Evolutionary conservation across 768 basidiomycete species (phyloP).

Genomic region (Phaffia australis): DNA sequence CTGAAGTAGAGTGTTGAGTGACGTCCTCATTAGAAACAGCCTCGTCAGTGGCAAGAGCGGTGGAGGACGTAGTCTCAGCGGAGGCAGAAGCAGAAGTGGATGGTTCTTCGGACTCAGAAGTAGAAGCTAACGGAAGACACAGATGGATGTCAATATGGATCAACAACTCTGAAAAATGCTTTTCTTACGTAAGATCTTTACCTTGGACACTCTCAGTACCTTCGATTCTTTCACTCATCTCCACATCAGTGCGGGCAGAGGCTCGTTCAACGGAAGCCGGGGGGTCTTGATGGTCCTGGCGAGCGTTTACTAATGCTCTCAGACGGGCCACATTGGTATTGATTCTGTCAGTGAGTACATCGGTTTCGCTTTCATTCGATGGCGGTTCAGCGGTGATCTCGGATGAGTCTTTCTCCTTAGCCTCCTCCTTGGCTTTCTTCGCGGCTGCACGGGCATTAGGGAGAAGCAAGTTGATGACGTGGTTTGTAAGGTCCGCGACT

Average conservation of each 20-base stretch:
- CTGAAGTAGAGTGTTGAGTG: constrained; percentile 23
- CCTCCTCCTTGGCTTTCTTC: constrained; percentile 14
- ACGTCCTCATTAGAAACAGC: constrained; percentile 14
- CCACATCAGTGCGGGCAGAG: no score
- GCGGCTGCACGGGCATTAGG: constrained; percentile 61
- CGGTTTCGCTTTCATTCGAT: not conserved
- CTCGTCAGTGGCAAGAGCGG: not conserved
- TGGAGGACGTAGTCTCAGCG: not conserved
- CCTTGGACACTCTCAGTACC: no score
- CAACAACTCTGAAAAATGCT: no score
- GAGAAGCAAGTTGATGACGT: constrained; percentile 60
- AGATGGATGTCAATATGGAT: not conserved
- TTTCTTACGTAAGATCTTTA: no score
- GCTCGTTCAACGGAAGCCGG: no score
- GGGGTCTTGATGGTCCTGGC: no score
- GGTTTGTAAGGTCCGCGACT: constrained; percentile 55
- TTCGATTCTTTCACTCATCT: no score
- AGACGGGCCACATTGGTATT: not conserved
- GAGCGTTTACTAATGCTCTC: no score
- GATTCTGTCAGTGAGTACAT: not conserved
- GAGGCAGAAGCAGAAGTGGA: not conserved
- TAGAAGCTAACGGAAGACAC: not conserved
- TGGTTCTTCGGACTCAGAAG: not conserved
- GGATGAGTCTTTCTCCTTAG: not conserved
- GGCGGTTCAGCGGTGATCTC: constrained; percentile 1